Evolutionary conservation across 306 rosid species (phyloP).

Genomic region (Lablab purpureus): DNA sequence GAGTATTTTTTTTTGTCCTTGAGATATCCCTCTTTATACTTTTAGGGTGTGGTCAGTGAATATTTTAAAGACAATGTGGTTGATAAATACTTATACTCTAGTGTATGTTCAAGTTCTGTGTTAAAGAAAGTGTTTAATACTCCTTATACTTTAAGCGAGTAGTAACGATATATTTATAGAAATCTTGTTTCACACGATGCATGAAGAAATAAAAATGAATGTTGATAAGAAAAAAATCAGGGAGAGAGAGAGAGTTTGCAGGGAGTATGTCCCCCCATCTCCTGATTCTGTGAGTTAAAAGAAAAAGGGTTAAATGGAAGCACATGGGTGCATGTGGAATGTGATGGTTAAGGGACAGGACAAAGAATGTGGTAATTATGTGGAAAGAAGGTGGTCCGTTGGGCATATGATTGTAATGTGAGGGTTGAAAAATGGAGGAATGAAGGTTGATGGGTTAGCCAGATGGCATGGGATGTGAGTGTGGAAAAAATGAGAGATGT

Average conservation of each 20-base stretch:
- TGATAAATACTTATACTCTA: background rate
- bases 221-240: background rate
- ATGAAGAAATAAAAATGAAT: background rate
- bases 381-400: background rate
- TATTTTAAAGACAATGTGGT: background rate
- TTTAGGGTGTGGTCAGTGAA: background rate
- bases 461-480: constrained; percentile 40
- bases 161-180: background rate
- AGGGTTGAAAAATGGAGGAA: background rate
- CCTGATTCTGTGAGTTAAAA: background rate
- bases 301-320: background rate
- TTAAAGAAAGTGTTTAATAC: background rate
- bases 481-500: constrained; percentile 37
- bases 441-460: constrained; percentile 44
- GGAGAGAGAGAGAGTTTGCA: background rate
- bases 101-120: background rate
- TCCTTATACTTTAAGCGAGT: background rate
- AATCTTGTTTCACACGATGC: background rate
- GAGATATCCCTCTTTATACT: background rate
- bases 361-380: constrained; percentile 11
- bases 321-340: constrained; percentile 20
- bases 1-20: background rate
- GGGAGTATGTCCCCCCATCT: background rate
- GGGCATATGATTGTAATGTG: no score
- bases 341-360: background rate